Evolutionary conservation across 805 yeast species (phyloP), one percentile per base, ranked within the genome.

Genomic region (Metschnikowia lachancei): DNA sequence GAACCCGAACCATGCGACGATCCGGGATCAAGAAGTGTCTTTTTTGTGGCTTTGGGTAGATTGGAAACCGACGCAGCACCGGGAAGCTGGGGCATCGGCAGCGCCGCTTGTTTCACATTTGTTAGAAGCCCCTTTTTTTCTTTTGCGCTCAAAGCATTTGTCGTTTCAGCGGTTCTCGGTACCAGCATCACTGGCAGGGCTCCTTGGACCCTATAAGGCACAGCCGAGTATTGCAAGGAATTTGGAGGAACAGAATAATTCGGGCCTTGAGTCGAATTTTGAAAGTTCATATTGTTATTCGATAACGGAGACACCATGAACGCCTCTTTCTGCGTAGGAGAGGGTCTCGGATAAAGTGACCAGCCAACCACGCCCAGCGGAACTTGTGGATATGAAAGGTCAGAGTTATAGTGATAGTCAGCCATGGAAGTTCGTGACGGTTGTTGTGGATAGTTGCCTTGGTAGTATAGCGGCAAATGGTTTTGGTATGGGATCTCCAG

Each of bases 261-360:
- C 8, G 13, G 19, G 11, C 40, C 26, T 10, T 16, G 30, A 11
- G 14, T 33, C 6, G 46, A 39, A 17, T 35, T 41, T 4, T 33
- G 40, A 34, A 35, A 41, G 14, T 30, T 45, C 30, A 29, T 12
- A 11, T 11, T 13, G 32, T 24, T 37, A 36, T 41, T 22, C 4
- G 47, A 38, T 4, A 49, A 28, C 11, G 52, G 52, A 16, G 49
- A 49, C 19, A 45, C 42, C 13, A 8, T 22, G 8, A 37, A 13
- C 4, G 45, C 49, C 3, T 48, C 44, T 13, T 44, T 47, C n/a
- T 11, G 36, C 20, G 16, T 32, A 2, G 40, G 37, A 11, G 45
- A 26, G 14, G 22, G 47, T 7, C 41, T 18, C 28, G 39, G 28
- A 24, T 34, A 16, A 4, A 28, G 36, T 28, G 42, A 38, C 47